Percentiles rank a stretch among this genome's conserved stretches.
These are phyloP conservation scores for Agapanthus africanus DNA, from an alignment of 106 monocot genomes.

Conservation along the genomic window DNA sequence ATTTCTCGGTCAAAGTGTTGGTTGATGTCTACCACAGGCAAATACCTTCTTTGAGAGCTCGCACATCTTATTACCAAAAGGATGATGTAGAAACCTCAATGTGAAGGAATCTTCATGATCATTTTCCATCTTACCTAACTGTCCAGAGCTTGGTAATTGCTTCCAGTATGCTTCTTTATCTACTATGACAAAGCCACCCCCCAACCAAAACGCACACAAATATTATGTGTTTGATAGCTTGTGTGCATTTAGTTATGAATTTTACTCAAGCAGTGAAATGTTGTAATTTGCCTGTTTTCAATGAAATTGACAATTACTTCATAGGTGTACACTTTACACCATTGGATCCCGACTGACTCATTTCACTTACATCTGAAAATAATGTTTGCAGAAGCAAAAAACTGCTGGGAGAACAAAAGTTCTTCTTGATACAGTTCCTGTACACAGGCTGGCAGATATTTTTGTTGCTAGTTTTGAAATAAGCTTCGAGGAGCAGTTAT, in stretches of 20 bases:
- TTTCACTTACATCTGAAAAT: neutral
- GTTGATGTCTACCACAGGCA: neutral
- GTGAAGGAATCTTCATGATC: neutral
- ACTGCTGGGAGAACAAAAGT: conserved; percentile 96
- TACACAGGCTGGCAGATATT: conserved; percentile 92
- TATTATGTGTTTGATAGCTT: neutral
- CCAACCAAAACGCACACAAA: too few species aligned
- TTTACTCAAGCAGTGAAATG: conserved; percentile 2
- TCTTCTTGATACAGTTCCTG: conserved; percentile 96
- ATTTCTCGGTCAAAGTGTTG: neutral
- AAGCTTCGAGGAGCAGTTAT: conserved; percentile 94
- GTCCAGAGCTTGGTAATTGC: neutral
- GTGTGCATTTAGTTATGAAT: neutral
- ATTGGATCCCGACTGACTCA: neutral
- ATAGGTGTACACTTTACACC: too few species aligned
- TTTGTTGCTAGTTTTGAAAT: conserved; percentile 99
- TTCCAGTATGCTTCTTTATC: neutral
- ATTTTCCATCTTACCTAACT: neutral
- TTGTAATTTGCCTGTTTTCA: too few species aligned
- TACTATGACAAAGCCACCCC: too few species aligned
- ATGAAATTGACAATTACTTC: neutral
- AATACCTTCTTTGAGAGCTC: neutral
- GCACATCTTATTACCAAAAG: neutral
- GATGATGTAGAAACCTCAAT: neutral
- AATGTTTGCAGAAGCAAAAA: conserved; percentile 80